Evolutionary conservation across 176 grass and related monocot genomes (phyloP), one percentile per base, ranked within the genome.

Genomic region (Oryza officinalis): DNA sequence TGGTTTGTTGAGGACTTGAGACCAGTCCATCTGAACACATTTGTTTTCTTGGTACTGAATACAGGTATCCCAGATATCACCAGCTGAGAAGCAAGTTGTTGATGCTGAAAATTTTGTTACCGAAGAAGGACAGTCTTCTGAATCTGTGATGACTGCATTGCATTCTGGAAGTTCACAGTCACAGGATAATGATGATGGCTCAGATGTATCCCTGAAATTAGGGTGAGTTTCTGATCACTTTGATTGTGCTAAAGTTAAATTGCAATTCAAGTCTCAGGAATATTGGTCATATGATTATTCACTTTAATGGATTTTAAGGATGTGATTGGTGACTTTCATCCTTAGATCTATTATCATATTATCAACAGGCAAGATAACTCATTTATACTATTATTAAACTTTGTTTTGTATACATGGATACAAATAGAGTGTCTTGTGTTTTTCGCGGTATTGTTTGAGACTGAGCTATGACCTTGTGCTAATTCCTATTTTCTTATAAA

Each of bases 101-200:
- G 89, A 92, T 31, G 79, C 84, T 11, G 89, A 99, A 83, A 96
- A 90, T 75, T 37, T 80, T 72, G 72, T 85, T 68, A 86, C 83
- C 76, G 97, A 99, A 90, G 97, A 96, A 79, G 91, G 97, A n/a
- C 97, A 94, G 71, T 96, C 97, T 23, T 92, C 97, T 64, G 97
- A 99, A 87, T 99, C 97, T 76, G 93, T 96, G 22, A 94, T 95
- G 86, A 96, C 94, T 78, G 93, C 86, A 49, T 85, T 92, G 63
- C 64, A 96, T 40, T 92, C 93, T 11, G 89, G 86, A 88, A 91
- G 93, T 44, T 90, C 97, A 20, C 91, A 92, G 40, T 90, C 97
- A 20, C 91, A 90, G 46, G 93, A 96, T 79, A 93, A 92, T 47
- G 97, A 99, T 78, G 91, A 99, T 84, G 92, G 91, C 70, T 96